A percentile compares a stretch with the other conserved stretches of the same genome.
Evolutionary conservation across 441 rosid species (phyloP).

Genomic region (Erysimum pusillum): DNA sequence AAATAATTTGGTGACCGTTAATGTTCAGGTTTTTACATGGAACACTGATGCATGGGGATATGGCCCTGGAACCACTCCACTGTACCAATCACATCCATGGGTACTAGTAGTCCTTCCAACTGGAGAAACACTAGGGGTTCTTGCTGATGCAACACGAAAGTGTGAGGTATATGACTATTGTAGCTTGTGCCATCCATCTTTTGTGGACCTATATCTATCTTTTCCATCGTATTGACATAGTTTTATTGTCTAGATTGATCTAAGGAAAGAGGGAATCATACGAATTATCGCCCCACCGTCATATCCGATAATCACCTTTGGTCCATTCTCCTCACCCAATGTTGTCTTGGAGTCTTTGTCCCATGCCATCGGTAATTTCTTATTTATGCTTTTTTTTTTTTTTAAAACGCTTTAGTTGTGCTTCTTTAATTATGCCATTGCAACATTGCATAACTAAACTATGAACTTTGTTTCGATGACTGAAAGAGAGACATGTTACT

Average conservation of each 20-base stretch:
- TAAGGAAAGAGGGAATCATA: slow-evolving; percentile 68
- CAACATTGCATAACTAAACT: not conserved
- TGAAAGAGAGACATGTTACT: no score
- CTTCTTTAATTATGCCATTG: slow-evolving; percentile 24
- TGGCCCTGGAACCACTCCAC: slow-evolving; percentile 86
- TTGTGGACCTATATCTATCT: slow-evolving; percentile 9
- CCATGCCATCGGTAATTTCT: slow-evolving; percentile 72
- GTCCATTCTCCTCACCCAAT: slow-evolving; percentile 82
- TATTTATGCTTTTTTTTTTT: not conserved
- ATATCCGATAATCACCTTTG: slow-evolving; percentile 89
- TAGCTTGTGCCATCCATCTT: slow-evolving; percentile 21
- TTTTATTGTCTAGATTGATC: slow-evolving; percentile 77
- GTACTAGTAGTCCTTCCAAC: slow-evolving; percentile 83
- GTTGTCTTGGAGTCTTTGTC: slow-evolving; percentile 82
- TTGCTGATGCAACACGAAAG: slow-evolving; percentile 87
- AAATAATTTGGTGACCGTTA: not conserved
- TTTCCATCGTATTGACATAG: slow-evolving; percentile 26
- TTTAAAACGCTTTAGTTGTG: not conserved
- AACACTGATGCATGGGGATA: slow-evolving; percentile 91
- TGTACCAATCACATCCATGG: slow-evolving; percentile 99
- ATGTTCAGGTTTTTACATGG: slow-evolving; percentile 87
- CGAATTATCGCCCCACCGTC: slow-evolving; percentile 63
- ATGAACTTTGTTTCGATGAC: no score
- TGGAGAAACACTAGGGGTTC: slow-evolving; percentile 92
- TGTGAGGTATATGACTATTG: slow-evolving; percentile 75